Evolutionary conservation across 306 rosid species (phyloP), one percentile per base, ranked within the genome.

Genomic region (Acacia acuminata): DNA sequence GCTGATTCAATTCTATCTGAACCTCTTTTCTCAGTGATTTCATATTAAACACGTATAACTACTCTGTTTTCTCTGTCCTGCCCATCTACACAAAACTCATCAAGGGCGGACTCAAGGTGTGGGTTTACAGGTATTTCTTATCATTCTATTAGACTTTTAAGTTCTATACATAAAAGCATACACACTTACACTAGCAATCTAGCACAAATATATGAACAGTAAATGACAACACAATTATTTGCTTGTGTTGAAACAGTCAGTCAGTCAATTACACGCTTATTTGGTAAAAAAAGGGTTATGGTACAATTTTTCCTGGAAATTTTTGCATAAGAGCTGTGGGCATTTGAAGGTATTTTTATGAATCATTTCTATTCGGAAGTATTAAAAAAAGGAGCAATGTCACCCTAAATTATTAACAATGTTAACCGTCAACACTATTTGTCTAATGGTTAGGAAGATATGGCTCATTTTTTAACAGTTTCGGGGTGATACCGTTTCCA

Each of bases 11-110:
- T 75, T 45, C 24, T 16, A 12, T 32, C 10, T 17, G 2, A 51
- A 51, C 79, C 17, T 72, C 38, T 20, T 81, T 45, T 77, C 47
- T 48, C 82, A 89, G 92, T 53, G 3, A 81, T 55, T 63, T 82
- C 85, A 79, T 89, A 55, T 50, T 81, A 63, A 12, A 56, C 77
- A 55, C 83, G 30, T 89, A 89, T 77, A 87, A 85, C 74, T 30
- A 51, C 76, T 75, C 89, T 50, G 89, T 89, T 47, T 89, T 87
- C 44, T 87, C 92, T 12, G 72, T 83, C 65, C 89, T 89, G 8
- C 90, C 92, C 36, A 74, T 83, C 64, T 87, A 89, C 80, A 81
- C 90, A 79, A 89, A 89, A 87, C 92, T 89, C 89, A 76, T 77
- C 70, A 81, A 83, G 80, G 88, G 88, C 25, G 90, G 86, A 1